Evolutionary conservation across 2,329 filamentous ascomycete species (phyloP).

Genomic region (Lecanoromycetidae sp.): DNA sequence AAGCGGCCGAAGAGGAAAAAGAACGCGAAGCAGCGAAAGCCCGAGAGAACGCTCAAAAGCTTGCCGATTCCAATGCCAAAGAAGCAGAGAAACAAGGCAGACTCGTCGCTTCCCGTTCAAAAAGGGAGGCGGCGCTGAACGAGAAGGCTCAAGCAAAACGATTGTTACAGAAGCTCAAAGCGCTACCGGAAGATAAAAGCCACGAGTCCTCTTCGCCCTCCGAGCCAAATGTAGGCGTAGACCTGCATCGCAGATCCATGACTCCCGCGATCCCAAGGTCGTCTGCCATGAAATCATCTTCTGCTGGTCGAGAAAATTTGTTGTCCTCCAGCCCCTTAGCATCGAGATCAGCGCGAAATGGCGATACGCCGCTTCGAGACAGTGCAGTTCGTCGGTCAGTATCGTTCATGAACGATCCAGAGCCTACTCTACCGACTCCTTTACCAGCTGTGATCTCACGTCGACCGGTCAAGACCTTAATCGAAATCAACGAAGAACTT

Average conservation of each 20-base stretch:
- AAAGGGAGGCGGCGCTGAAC: neutral
- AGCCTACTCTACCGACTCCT: neutral
- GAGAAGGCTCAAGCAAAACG: neutral
- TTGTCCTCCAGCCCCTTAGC: slow-evolving; percentile 4
- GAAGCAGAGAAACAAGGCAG: neutral
- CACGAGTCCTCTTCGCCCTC: neutral
- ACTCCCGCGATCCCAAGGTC: slow-evolving; percentile 1
- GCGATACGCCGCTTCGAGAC: slow-evolving; percentile 8
- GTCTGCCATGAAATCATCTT: neutral
- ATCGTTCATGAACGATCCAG: neutral
- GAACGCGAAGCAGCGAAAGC: neutral
- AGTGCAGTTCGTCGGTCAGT: slow-evolving; percentile 11
- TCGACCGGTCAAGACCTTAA: neutral
- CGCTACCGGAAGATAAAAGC: neutral
- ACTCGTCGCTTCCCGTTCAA: neutral
- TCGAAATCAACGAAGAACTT: neutral
- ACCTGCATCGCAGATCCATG: slow-evolving; percentile 3
- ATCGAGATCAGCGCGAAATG: neutral
- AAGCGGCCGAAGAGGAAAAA: neutral
- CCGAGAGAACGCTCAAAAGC: neutral
- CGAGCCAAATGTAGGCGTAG: neutral
- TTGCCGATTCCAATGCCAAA: neutral
- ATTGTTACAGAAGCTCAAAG: neutral
- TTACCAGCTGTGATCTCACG: neutral
- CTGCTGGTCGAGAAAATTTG: neutral